These are phyloP conservation scores for Daldinia sp. DNA, from an alignment of 2,329 filamentous ascomycete genomes.

Conservation along the genomic window DNA sequence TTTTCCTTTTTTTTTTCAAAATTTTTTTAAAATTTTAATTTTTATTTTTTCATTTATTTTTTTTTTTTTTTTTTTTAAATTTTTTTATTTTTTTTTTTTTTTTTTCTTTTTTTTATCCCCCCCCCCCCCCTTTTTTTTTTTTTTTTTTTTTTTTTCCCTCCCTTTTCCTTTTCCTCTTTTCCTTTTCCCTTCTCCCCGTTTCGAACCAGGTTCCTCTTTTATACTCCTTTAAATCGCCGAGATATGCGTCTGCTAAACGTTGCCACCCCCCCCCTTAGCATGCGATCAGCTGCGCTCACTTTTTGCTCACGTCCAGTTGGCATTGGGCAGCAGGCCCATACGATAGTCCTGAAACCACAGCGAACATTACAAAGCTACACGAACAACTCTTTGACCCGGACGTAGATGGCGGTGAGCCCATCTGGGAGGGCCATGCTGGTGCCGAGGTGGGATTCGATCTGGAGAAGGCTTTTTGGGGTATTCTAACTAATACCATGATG, in stretches of 20 bases:
- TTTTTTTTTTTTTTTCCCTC: no score
- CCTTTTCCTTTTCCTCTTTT: no score
- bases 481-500: background rate
- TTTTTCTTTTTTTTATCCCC: no score
- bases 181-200: no score
- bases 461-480: slow-evolving; percentile 37
- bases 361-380: background rate
- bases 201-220: no score
- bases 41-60: no score
- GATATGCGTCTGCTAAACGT: slow-evolving; percentile 3
- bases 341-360: no score
- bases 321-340: background rate
- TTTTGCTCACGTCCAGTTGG: background rate
- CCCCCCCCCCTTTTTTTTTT: no score
- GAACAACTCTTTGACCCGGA: background rate
- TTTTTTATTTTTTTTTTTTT: no score
- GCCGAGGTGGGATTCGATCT: slow-evolving; percentile 32
- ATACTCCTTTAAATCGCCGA: background rate
- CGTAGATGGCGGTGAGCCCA: slow-evolving; percentile 11
- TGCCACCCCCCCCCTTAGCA: slow-evolving; percentile 27
- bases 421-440: background rate
- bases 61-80: no score
- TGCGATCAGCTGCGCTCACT: slow-evolving; percentile 22
- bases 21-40: no score
- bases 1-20: no score